Evolutionary conservation across 78 protist genomes (phyloP).

Genomic region (Guillardia theta): DNA sequence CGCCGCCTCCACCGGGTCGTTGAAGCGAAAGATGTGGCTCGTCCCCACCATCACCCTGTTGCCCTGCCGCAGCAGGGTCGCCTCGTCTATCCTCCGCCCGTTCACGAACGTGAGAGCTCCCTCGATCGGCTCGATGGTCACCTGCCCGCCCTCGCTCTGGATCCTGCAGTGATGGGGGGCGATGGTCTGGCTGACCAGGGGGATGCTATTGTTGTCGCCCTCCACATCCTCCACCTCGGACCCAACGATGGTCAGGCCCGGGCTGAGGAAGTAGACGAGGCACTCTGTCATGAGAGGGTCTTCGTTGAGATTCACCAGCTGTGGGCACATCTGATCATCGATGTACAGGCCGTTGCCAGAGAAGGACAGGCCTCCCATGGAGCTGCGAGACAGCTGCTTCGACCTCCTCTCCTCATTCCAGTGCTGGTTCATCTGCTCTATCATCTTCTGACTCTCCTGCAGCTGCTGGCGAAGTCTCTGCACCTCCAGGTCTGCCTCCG

Average conservation of each 20-base stretch:
- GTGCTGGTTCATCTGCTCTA: neutral
- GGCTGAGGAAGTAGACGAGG: neutral
- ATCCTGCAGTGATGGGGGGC: neutral
- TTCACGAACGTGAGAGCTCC: neutral
- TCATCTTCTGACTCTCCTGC: neutral
- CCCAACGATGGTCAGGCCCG: neutral
- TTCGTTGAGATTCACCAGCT: slow-evolving; percentile 56
- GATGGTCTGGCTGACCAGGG: neutral
- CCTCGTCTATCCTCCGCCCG: neutral
- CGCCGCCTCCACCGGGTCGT: slow-evolving; percentile 16
- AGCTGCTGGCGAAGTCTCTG: neutral
- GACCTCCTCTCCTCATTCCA: neutral
- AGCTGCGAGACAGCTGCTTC: neutral
- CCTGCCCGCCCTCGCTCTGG: neutral
- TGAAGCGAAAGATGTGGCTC: neutral
- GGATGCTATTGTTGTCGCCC: neutral
- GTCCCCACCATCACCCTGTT: neutral
- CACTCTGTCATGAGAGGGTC: slow-evolving; percentile 48
- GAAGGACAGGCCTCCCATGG: neutral
- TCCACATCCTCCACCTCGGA: neutral
- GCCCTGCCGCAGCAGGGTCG: neutral
- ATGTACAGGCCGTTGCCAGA: neutral
- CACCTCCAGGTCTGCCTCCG: neutral
- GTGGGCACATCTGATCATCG: neutral
- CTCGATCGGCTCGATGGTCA: neutral